Conservation (phyloP, 2,329 filamentous ascomycete genomes). For the Fonsecaea pugnacius region DNA sequence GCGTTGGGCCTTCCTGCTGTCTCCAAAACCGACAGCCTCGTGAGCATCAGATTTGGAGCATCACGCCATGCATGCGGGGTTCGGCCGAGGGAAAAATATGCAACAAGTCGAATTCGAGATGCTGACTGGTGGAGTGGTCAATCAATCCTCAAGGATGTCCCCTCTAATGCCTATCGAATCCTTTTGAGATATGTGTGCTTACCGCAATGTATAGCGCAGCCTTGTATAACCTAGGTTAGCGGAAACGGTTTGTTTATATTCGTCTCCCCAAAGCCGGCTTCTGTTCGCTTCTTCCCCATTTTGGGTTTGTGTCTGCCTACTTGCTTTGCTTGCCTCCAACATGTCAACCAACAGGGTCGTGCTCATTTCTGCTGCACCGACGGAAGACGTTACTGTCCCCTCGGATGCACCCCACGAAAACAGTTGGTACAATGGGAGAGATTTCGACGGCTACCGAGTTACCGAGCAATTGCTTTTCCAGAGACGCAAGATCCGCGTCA, state of each 20-base stretch:
- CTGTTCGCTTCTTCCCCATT: background rate
- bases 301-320: background rate
- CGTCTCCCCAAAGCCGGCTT: background rate
- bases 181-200: background rate
- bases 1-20: background rate
- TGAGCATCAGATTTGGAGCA: conserved; percentile 8
- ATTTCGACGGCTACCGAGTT: conserved; percentile 32
- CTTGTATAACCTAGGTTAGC: conserved; percentile 13
- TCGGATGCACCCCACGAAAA: conserved; percentile 31
- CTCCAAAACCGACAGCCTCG: conserved; percentile 9
- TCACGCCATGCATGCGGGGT: conserved; percentile 14
- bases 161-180: background rate
- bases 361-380: conserved; percentile 28
- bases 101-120: background rate
- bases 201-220: background rate
- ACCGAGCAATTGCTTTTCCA: conserved; percentile 26
- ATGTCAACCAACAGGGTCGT: conserved; percentile 26
- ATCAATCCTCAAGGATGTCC: background rate
- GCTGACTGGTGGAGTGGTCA: background rate
- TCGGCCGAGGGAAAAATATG: conserved; percentile 6
- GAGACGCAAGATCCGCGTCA: conserved; percentile 31
- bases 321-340: background rate
- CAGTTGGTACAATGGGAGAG: conserved; percentile 31
- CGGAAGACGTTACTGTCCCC: conserved; percentile 28
- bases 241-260: background rate